Conservation (phyloP, 495 filamentous ascomycete genomes). For the Clavariopsis aquatica region DNA sequence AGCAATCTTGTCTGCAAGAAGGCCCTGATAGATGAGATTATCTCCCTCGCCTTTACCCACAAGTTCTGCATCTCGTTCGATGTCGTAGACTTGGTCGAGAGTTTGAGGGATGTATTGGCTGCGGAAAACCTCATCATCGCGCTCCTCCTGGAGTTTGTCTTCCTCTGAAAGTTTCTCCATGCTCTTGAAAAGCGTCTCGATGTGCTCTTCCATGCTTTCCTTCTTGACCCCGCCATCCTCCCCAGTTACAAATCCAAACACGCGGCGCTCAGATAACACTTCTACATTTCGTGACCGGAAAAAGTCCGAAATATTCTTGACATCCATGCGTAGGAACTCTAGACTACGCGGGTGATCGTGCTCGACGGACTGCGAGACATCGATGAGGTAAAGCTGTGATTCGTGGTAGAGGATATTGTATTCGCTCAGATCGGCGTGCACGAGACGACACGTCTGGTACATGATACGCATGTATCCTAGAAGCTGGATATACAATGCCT, state of each 20-base stretch:
- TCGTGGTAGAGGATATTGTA: constrained; percentile 95
- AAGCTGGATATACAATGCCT: constrained; percentile 74
- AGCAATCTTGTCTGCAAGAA: constrained; percentile 71
- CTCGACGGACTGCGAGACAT: constrained; percentile 95
- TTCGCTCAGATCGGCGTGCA: constrained; percentile 95
- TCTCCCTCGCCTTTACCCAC: constrained; percentile 69
- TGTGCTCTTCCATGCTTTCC: constrained; percentile 49
- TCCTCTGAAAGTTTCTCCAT: constrained; percentile 48
- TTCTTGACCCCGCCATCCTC: constrained; percentile 53
- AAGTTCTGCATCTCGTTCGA: constrained; percentile 83
- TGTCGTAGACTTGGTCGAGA: constrained; percentile 90
- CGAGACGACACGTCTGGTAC: constrained; percentile 85
- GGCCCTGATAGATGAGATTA: constrained; percentile 74
- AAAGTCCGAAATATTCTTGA: constrained; percentile 93
- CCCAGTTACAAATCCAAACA: constrained; percentile 79
- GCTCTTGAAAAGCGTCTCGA: constrained; percentile 54
- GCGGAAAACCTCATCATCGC: constrained; percentile 88
- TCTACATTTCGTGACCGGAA: constrained; percentile 83
- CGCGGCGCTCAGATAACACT: constrained; percentile 66
- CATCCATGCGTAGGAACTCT: constrained; percentile 94
- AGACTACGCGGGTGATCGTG: constrained; percentile 89
- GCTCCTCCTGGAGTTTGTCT: constrained; percentile 53
- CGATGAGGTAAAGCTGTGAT: constrained; percentile 83
- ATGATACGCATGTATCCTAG: constrained; percentile 86
- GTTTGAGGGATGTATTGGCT: constrained; percentile 95